Conservation (phyloP, 2,329 filamentous ascomycete species). For the Teratosphaeria viscida region DNA sequence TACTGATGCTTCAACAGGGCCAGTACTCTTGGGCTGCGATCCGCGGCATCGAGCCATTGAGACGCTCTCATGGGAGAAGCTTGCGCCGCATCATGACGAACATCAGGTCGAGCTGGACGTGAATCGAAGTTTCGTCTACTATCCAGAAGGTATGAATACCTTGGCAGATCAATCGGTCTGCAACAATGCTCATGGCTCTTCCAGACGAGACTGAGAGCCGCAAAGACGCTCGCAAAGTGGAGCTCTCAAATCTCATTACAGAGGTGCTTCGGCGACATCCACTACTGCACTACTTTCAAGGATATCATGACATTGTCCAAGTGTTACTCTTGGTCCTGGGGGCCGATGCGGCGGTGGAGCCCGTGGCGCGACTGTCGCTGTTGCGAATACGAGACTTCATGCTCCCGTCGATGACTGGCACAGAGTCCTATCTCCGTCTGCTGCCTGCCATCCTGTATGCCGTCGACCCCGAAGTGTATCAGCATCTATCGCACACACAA, state of each 20-base stretch:
- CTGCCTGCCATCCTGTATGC: conserved; percentile 69
- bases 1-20: conserved; percentile 41
- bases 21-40: conserved; percentile 41
- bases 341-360: conserved; percentile 46
- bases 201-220: conserved; percentile 59
- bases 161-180: not conserved
- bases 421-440: conserved; percentile 73
- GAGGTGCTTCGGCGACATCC: conserved; percentile 71
- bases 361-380: conserved; percentile 71
- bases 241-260: conserved; percentile 71
- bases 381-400: conserved; percentile 95
- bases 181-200: not conserved
- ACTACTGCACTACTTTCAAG: conserved; percentile 90
- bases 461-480: conserved; percentile 60
- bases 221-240: conserved; percentile 58
- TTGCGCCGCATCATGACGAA: conserved; percentile 75
- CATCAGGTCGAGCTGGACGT: conserved; percentile 88
- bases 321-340: conserved; percentile 82
- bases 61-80: conserved; percentile 43
- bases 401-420: conserved; percentile 75
- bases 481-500: conserved; percentile 48
- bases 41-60: conserved; percentile 9
- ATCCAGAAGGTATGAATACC: conserved; percentile 58
- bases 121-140: conserved; percentile 93
- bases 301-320: conserved; percentile 97